Percentiles rank a stretch among this genome's conserved stretches.
These are phyloP conservation scores for Thielaviopsis populi DNA, from an alignment of 2,329 filamentous ascomycete species.

Conservation along the genomic window DNA sequence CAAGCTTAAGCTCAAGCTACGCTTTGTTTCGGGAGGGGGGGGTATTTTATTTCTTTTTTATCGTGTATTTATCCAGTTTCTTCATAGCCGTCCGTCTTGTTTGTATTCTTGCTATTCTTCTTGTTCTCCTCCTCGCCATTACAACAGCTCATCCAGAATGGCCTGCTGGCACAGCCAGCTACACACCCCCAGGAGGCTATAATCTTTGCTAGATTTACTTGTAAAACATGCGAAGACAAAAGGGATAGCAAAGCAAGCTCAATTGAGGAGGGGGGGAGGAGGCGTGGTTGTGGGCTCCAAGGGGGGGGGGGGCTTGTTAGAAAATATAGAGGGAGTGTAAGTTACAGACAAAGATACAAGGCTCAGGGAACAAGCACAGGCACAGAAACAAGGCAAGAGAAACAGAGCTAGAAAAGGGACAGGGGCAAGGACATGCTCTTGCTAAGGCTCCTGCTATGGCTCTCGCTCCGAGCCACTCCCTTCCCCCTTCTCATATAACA, in stretches of 20 bases:
- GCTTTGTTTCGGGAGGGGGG: too few species aligned
- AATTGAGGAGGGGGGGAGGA: not conserved
- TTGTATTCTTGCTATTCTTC: too few species aligned
- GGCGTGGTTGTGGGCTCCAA: not conserved
- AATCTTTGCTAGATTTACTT: not conserved
- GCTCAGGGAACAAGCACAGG: not conserved
- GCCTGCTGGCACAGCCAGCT: too few species aligned
- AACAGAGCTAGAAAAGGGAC: not conserved
- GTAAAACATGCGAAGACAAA: not conserved
- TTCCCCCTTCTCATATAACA: not conserved
- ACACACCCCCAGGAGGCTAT: not conserved
- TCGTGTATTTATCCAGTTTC: not conserved
- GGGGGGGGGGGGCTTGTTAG: not conserved
- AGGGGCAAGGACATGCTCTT: not conserved
- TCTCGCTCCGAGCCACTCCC: not conserved
- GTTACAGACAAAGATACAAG: not conserved
- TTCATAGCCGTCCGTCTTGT: too few species aligned
- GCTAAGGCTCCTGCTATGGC: too few species aligned
- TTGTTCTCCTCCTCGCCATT: too few species aligned
- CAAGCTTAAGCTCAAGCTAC: constrained; percentile 2
- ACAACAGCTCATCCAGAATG: too few species aligned
- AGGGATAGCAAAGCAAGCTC: not conserved
- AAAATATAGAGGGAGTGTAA: not conserved
- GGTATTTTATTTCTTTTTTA: not conserved
- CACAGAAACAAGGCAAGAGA: not conserved